phyloP scores from a whole-genome alignment of 306 rosid genomes.

The Lagenaria siceraria region DNA sequence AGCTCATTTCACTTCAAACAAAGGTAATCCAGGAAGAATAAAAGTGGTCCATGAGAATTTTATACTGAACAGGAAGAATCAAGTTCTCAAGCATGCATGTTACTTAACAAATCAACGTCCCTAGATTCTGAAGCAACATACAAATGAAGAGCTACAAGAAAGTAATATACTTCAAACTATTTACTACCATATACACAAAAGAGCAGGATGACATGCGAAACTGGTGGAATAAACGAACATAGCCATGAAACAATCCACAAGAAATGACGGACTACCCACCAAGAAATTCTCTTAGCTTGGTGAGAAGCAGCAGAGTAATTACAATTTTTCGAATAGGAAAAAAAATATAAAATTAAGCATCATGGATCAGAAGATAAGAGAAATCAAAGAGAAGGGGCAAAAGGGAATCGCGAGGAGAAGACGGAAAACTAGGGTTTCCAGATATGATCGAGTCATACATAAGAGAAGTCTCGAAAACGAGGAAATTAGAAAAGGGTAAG shows the following conservation, averaged over 20 bases:
- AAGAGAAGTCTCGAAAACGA: neutral
- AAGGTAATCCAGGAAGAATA: neutral
- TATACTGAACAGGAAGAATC: neutral
- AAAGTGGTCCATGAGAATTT: neutral
- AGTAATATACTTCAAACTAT: neutral
- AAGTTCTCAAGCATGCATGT: neutral
- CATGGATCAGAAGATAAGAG: neutral
- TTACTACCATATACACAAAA: neutral
- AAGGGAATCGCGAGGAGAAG: neutral
- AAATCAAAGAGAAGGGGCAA: neutral
- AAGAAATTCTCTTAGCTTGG: neutral
- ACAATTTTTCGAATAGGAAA: neutral
- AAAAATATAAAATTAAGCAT: neutral
- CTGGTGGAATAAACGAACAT: neutral
- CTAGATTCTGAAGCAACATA: neutral
- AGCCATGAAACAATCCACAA: neutral
- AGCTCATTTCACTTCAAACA: neutral
- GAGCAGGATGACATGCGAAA: neutral
- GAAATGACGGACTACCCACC: neutral
- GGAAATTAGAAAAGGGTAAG: neutral
- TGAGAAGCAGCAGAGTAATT: neutral
- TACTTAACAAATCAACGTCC: neutral
- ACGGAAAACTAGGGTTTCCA: slow-evolving; percentile 1
- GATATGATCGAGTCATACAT: neutral
- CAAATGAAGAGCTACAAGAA: neutral